Evolutionary conservation across 768 basidiomycete genomes (phyloP), one percentile per base, ranked within the genome.

Genomic region (Agrocybe pediades): DNA sequence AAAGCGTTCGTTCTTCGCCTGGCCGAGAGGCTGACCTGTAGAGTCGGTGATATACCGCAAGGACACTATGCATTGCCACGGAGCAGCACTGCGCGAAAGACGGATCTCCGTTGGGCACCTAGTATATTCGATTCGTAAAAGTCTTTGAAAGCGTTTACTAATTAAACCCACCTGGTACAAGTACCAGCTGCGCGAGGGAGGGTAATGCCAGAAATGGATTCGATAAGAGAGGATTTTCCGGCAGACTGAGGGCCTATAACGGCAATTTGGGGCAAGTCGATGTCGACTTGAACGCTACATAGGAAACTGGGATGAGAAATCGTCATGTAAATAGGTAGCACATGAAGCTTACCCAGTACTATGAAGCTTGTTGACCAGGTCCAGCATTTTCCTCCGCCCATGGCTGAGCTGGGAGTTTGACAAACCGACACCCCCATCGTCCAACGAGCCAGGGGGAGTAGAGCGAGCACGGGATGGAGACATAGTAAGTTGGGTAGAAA

Each of bases 201-300:
- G 0, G 81, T 86, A 11, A 90, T 81, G 0, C 88, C 86, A 0
- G 87, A 88, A 41, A 92, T 88, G 0, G 86, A 79, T 59, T 92
- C 88, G 6, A 91, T 90, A 2, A 90, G 75, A 0, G 89, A 91
- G 0, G 87, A 88, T 58, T 90, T 90, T 0, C 89, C 89, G 0
- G 86, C 86, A 40, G 83, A 86, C 57, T 91, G 90, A 1, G 76
- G 79, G 0, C 90, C 88, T 17, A 88, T 79, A 39, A 90, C 88
- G 0, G 83, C 85, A 33, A 91, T 88, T 57, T 83, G 81, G 0
- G 90, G 89, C 0, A 92, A 69, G 58, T 89, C 87, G 6, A 92
- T 81, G 49, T 90, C 86, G 13, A 79, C 72, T 55, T 89, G 82
- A 0, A 86, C 86, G 0, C 88, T 90, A 19, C 1, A 20, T 7